Percentiles rank a stretch among this genome's conserved stretches.
Conservation (phyloP, 2,329 filamentous ascomycete species). For the Phialophora verrucosa region DNA sequence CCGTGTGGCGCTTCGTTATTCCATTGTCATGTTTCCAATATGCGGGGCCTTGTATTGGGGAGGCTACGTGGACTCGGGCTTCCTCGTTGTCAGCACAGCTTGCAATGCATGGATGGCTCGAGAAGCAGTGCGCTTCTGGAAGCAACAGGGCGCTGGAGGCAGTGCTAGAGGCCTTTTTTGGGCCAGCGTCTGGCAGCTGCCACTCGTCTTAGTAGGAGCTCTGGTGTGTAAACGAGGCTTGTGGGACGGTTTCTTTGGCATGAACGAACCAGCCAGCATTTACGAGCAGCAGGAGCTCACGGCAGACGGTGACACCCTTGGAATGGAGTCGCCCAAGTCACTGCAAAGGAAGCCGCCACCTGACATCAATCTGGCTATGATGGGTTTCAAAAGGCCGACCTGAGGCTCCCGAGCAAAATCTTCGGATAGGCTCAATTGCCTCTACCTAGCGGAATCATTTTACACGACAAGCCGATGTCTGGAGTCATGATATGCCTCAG, state of each 20-base stretch:
- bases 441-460: not conserved
- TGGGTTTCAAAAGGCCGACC: constrained; percentile 37
- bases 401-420: constrained; percentile 7
- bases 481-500: not conserved
- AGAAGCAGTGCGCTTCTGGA: constrained; percentile 83
- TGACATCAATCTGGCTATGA: constrained; percentile 34
- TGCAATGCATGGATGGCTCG: constrained; percentile 85
- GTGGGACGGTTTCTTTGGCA: constrained; percentile 80
- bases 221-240: constrained; percentile 93
- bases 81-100: constrained; percentile 77
- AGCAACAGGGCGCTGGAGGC: constrained; percentile 75
- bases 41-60: constrained; percentile 78
- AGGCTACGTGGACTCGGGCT: constrained; percentile 84
- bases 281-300: constrained; percentile 63
- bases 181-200: constrained; percentile 97
- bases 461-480: not conserved
- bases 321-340: constrained; percentile 29
- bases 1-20: constrained; percentile 87
- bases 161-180: constrained; percentile 87
- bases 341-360: constrained; percentile 15
- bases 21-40: constrained; percentile 81
- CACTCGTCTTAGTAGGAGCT: constrained; percentile 84
- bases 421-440: not conserved
- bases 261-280: constrained; percentile 56
- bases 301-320: constrained; percentile 30